Base-by-base conservation (phyloP, 176 grass and related monocot species). In the Aechmea fasciata region DNA sequence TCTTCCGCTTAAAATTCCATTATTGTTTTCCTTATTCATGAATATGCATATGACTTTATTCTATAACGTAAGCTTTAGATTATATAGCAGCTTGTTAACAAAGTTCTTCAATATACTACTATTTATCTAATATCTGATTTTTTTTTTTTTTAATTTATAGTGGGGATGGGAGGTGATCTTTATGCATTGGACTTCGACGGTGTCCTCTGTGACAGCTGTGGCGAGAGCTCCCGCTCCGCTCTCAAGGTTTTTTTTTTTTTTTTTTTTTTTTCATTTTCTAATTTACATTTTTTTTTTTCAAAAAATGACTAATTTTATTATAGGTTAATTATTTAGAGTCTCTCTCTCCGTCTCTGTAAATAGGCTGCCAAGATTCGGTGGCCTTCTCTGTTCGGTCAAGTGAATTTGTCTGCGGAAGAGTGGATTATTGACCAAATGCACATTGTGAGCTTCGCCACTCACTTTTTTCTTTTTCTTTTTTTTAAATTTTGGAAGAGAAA, bases 351-450 rank as follows among this genome's bases (percentile, higher is more conserved):
- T 48, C 59, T 17, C 7, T 59, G 54, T 6, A 59, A 55, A 13
- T 73, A 96, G 93, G 93, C 93, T 13, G 88, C 89, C 9, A 92
- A 96, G 76, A 79, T 96, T 3, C 85, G 86, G 71, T 96, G 93
- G 89, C 83, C 93, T 6, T 87, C 63, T 50, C 28, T 87, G 69
- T 96, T 96, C 49, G 81, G 78, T 50, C 66, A 79, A 71, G 83
- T 90, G 3, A 79, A 92, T 18, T 64, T 76, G 10, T 14, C 73
- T 68, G 69, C 83, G 72, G 93, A 92, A 76, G 57, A 84, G 3
- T 96, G 93, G 93, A 85, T 96, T 13, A 75, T 96, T 73, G 83
- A 92, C 65, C 88, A 90, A 71, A 96, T 96, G 93, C 70, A 90
- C 79, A 83, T 69, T 2, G 92, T 96, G 71, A 87, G 83, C 13